Evolutionary conservation across 345 rosid species (phyloP), one percentile per base, ranked within the genome.

Genomic region (Eucalyptus regnans): DNA sequence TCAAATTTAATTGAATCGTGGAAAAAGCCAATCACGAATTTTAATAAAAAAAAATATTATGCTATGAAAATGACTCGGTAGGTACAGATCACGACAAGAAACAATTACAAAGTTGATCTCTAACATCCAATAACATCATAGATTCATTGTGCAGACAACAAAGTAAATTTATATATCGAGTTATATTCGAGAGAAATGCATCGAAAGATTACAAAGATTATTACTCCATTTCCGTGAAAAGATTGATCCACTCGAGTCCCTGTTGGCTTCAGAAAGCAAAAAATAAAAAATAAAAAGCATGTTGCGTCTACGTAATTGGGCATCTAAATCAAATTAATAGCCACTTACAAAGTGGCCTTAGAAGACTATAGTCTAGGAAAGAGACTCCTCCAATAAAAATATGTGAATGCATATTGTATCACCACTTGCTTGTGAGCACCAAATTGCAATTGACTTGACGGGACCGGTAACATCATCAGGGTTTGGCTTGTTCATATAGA

Each of bases 391-490:
- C 14, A 64, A 64, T 64, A 29, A 27, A 64, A 3, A n/a, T 29
- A 64, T 64, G 18, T 14, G 3, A 3, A 64, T 29, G 18, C 71
- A 64, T 64, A 31, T 60, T 12, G 16, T 60, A 27, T 60, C 31
- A 5, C 66, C 15, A 27, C 66, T 60, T 60, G 66, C 66, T 64
- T 64, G 71, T n/a, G 71, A 64, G 20, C 71, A 64, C 37, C 71
- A 64, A 64, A 64, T 29, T 64, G 7, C 31, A 68, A 43, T 71
- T 18, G 20, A 17, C 44, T 33, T 11, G 25, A 71, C 12, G 1
- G 3, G 4, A 13, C 37, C 20, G 0, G 3, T 12, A 64, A n/a
- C 37, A 64, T n/a, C 17, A 64, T 64, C 7, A 7, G 3, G 18
- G 5, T 64, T 64, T 64, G 16, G 3, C 37, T 64, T 64, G 5